Conservation (phyloP, 164 flowering plant genomes). For the Piper betle region DNA sequence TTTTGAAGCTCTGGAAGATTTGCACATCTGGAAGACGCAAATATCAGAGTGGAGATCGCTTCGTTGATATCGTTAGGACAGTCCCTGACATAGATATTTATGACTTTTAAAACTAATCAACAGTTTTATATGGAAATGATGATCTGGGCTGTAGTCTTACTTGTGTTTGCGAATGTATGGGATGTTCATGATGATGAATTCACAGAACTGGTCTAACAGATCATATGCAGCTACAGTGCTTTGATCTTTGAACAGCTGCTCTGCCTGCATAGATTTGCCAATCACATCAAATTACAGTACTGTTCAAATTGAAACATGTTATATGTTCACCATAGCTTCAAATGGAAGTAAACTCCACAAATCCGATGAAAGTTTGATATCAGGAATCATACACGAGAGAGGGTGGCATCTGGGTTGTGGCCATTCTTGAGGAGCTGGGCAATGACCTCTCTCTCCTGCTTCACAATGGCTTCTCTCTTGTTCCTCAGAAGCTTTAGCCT, state of each 20-base stretch:
- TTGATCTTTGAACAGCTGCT: slow-evolving; percentile 53
- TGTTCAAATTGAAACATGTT: neutral
- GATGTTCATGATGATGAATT: slow-evolving; percentile 40
- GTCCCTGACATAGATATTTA: slow-evolving; percentile 32
- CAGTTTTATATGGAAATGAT: neutral
- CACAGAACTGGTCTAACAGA: slow-evolving; percentile 51
- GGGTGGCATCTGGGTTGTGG: slow-evolving; percentile 28
- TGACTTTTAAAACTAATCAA: neutral
- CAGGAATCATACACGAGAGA: slow-evolving; percentile 29
- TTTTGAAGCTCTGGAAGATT: slow-evolving; percentile 66
- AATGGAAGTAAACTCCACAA: neutral
- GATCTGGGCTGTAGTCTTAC: slow-evolving; percentile 17
- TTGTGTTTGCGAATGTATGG: slow-evolving; percentile 59
- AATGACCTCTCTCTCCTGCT: slow-evolving; percentile 39
- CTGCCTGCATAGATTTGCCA: slow-evolving; percentile 32
- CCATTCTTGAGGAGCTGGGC: slow-evolving; percentile 52
- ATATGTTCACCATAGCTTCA: neutral
- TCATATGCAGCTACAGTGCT: slow-evolving; percentile 35
- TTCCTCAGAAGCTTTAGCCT: slow-evolving; percentile 58
- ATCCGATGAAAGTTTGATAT: neutral
- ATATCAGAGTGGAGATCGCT: slow-evolving; percentile 75
- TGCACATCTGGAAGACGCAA: slow-evolving; percentile 69
- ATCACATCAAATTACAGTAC: neutral
- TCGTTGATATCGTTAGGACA: slow-evolving; percentile 69
- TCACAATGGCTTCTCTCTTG: slow-evolving; percentile 45